phyloP scores from a whole-genome alignment of 2,329 filamentous ascomycete species.

The Epichloe elymi region DNA sequence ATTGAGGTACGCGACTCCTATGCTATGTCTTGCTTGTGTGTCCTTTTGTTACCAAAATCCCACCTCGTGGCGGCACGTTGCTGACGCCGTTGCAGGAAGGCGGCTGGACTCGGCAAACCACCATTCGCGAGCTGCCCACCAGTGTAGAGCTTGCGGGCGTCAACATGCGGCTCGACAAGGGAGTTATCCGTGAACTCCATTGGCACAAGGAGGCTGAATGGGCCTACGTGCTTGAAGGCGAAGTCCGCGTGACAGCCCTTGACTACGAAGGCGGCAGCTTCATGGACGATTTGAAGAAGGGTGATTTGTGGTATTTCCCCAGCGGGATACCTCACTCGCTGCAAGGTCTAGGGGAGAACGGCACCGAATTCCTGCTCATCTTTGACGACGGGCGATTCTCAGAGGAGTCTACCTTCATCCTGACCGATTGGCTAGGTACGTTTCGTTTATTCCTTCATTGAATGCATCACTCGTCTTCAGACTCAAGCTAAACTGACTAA shows the following conservation, averaged over 20 bases:
- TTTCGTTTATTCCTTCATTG: constrained; percentile 11
- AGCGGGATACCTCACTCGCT: constrained; percentile 65
- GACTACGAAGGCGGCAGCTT: constrained; percentile 66
- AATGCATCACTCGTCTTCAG: not conserved
- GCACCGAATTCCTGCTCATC: constrained; percentile 34
- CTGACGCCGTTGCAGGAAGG: constrained; percentile 39
- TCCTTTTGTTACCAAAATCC: not conserved
- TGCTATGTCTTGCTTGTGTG: not conserved
- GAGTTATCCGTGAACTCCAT: constrained; percentile 64
- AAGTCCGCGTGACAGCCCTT: constrained; percentile 58
- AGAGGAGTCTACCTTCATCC: constrained; percentile 54
- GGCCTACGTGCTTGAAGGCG: constrained; percentile 60
- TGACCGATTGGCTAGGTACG: constrained; percentile 59
- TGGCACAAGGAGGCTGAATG: constrained; percentile 75
- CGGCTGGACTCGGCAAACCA: constrained; percentile 66
- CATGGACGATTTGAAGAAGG: constrained; percentile 62
- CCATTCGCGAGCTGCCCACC: constrained; percentile 47
- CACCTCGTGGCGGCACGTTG: not conserved
- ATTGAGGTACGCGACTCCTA: constrained; percentile 37
- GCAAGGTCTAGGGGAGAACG: constrained; percentile 55
- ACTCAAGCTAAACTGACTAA: not conserved
- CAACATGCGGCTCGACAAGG: constrained; percentile 63
- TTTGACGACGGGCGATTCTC: constrained; percentile 39
- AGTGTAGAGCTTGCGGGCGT: constrained; percentile 62
- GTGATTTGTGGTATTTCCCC: constrained; percentile 74